Evolutionary conservation across 345 rosid genomes (phyloP).

Genomic region (Trapa incisa): DNA sequence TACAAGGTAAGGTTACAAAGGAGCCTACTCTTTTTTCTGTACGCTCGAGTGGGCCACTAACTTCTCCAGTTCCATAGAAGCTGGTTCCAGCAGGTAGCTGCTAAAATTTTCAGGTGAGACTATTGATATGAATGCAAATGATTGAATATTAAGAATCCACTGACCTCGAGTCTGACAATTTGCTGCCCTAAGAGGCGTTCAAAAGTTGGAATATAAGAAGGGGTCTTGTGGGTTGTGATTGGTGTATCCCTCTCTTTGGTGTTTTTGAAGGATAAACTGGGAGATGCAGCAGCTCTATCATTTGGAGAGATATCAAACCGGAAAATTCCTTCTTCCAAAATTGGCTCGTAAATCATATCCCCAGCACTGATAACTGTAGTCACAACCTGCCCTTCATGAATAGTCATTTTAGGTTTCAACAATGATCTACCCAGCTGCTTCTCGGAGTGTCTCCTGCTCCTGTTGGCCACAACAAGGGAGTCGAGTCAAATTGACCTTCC

Average conservation of each 20-base stretch:
- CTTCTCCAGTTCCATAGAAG: constrained; percentile 95
- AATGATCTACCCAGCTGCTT: constrained; percentile 4
- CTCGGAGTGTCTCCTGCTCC: constrained; percentile 15
- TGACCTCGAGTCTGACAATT: constrained; percentile 60
- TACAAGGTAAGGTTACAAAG: background rate
- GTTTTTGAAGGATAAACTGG: constrained; percentile 55
- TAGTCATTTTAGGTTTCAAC: constrained; percentile 27
- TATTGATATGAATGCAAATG: background rate
- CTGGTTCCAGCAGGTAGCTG: constrained; percentile 76
- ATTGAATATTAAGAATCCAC: background rate
- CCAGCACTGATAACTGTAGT: constrained; percentile 20
- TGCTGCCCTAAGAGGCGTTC: constrained; percentile 34
- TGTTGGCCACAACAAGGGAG: constrained; percentile 16
- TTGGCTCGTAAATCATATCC: constrained; percentile 56
- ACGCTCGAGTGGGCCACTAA: constrained; percentile 85
- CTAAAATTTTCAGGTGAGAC: constrained; percentile 1
- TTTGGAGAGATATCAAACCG: constrained; percentile 55
- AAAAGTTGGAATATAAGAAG: constrained; percentile 42
- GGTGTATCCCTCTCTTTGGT: constrained; percentile 44
- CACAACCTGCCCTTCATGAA: constrained; percentile 19
- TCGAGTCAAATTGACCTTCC: background rate
- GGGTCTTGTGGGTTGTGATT: constrained; percentile 23
- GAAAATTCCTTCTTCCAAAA: constrained; percentile 65
- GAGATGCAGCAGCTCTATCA: constrained; percentile 45
- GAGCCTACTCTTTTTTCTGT: constrained; percentile 69